Evolutionary conservation across 2,329 filamentous ascomycete genomes (phyloP), one percentile per base, ranked within the genome.

Genomic region (Xylaria sp.): DNA sequence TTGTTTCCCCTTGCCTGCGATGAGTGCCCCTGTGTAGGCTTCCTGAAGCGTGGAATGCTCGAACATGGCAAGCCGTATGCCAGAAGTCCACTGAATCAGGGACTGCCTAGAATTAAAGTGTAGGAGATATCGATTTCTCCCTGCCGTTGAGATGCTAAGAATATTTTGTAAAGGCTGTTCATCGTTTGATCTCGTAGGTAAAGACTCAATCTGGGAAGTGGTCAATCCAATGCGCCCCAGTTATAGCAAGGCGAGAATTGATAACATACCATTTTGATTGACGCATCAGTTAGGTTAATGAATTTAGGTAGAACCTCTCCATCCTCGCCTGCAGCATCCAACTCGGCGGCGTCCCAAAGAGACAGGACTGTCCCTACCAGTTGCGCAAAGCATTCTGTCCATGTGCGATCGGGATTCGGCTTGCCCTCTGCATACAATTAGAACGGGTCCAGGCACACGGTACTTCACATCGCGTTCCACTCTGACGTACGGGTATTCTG

Each of bases 371-470:
- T 98, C 73, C 96, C 96, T 20, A 98, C 94, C 18, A 99, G 89
- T 79, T 98, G 96, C 52, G 95, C 94, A 82, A 98, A 99, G 81
- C 94, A 98, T 84, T 99, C 96, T 46, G 92, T 92, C 96, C 96
- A 99, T 72, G 90, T 93, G 75, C 96, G 88, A 80, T 98, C 94
- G 51, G 88, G 82, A 78, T 95, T 97, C 12, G 94, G 92, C 71
- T 92, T 91, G 60, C 96, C 96, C 81, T 95, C 94, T 97, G 80
- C 31, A 67, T 62, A 57, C 64, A 58, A 58, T 73, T 72, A 74
- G 65, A 33, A 36, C 9, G 9, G 25, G 20, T 41, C 8, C 20
- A 25, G 20, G 18, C 10, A 59, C 10, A 18, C 20, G n/a, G 36
- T 18, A n/a, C 28, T 25, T 46, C 10, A 48, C 9, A 15, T 56